These are phyloP conservation scores for Sisymbrium altissimum DNA, from an alignment of 345 rosid species.

Conservation along the genomic window DNA sequence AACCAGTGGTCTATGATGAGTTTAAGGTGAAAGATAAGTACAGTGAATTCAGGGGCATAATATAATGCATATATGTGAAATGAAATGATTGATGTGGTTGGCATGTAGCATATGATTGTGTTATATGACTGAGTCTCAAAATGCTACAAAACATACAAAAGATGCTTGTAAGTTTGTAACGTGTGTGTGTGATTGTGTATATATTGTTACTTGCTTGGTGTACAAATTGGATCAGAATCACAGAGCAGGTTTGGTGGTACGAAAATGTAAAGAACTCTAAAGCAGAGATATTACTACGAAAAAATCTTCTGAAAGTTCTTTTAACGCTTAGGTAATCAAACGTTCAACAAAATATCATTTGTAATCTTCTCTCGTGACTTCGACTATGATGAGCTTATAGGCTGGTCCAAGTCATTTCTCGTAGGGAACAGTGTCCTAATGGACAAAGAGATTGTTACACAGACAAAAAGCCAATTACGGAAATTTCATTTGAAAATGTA, in stretches of 20 bases:
- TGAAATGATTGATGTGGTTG: conserved; percentile 21
- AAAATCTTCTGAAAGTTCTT: not conserved
- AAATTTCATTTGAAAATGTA: not conserved
- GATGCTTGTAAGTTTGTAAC: conserved; percentile 22
- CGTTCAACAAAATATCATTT: not conserved
- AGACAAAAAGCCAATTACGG: not conserved
- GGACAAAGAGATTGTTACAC: not conserved
- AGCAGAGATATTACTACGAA: not conserved
- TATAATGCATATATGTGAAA: conserved; percentile 10
- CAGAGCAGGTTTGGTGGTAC: not conserved
- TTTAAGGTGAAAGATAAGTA: conserved; percentile 44
- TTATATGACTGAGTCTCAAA: not conserved
- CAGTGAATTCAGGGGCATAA: not conserved
- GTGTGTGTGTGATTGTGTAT: not conserved
- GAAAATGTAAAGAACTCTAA: not conserved
- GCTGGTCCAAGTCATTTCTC: not conserved
- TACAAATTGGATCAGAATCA: conserved; percentile 10
- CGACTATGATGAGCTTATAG: not conserved
- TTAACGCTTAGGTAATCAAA: not conserved
- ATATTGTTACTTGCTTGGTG: conserved; percentile 14
- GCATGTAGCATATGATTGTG: conserved; percentile 16
- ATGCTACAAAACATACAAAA: conserved; percentile 18
- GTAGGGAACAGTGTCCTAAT: not conserved
- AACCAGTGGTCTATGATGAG: conserved; percentile 86
- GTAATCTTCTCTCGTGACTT: not conserved